These are phyloP conservation scores for Russula griseocarnosa DNA, from an alignment of 768 basidiomycete species.

Conservation along the genomic window DNA sequence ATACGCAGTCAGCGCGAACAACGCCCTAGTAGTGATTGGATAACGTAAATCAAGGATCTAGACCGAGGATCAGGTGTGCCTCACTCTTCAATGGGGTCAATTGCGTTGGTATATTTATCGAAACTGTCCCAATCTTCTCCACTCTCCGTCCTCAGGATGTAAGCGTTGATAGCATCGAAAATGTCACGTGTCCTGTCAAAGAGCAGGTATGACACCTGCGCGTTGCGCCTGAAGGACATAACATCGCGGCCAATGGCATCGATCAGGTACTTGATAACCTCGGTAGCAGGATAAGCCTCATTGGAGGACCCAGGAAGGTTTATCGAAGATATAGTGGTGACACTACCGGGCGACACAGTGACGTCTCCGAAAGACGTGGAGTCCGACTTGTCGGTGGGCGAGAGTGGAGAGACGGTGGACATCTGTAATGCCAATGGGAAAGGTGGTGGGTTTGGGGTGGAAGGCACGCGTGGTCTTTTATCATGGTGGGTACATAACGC, in stretches of 20 bases:
- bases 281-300: constrained; percentile 24
- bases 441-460: background rate
- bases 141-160: constrained; percentile 21
- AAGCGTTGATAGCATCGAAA: constrained; percentile 24
- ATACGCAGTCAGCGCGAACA: constrained; percentile 14
- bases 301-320: background rate
- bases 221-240: constrained; percentile 25
- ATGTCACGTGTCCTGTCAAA: constrained; percentile 28
- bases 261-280: constrained; percentile 27
- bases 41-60: background rate
- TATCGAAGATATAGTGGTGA: background rate
- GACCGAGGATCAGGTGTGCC: background rate
- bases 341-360: background rate
- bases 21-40: background rate
- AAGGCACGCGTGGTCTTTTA: constrained; percentile 1
- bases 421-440: background rate
- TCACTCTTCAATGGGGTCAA: constrained; percentile 30
- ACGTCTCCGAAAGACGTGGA: background rate
- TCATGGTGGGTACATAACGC: background rate
- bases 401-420: background rate
- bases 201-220: constrained; percentile 28
- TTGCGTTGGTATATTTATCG: constrained; percentile 25
- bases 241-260: constrained; percentile 24
- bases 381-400: background rate
- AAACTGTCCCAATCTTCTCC: constrained; percentile 25